These are phyloP conservation scores for Lachancea fermentati DNA, from an alignment of 805 yeast species.

Conservation along the genomic window DNA sequence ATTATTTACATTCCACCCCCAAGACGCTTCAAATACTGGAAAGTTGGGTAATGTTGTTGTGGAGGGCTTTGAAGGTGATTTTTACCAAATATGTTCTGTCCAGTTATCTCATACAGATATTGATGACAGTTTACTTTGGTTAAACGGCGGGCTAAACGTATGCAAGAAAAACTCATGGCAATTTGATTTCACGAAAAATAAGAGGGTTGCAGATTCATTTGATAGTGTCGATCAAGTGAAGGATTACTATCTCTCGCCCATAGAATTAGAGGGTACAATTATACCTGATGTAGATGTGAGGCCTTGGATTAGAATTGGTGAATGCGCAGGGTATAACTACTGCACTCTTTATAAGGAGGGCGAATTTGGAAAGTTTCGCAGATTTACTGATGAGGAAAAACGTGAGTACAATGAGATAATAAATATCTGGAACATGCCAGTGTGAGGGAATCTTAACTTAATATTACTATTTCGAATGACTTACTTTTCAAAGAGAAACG, in stretches of 20 bases:
- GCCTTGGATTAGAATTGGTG: conserved; percentile 7
- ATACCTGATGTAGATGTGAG: conserved; percentile 7
- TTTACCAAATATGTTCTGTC: conserved; percentile 22
- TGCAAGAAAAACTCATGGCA: conserved; percentile 21
- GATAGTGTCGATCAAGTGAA: conserved; percentile 6
- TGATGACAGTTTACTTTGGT: conserved; percentile 25
- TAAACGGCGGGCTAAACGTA: conserved; percentile 28
- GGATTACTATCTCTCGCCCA: conserved; percentile 10
- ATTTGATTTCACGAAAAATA: conserved; percentile 5
- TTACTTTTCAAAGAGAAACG: too few species aligned
- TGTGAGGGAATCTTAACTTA: too few species aligned
- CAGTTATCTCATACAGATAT: conserved; percentile 28
- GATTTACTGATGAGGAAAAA: conserved; percentile 5
- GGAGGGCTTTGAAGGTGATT: conserved; percentile 9
- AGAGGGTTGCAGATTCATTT: conserved; percentile 3
- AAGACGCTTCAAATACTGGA: conserved; percentile 25
- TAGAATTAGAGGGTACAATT: conserved; percentile 11
- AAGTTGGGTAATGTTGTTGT: conserved; percentile 5
- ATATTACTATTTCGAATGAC: too few species aligned
- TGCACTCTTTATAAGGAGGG: conserved; percentile 8
- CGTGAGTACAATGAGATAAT: conserved; percentile 5
- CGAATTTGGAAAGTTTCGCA: conserved; percentile 7
- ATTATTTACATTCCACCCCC: conserved; percentile 18
- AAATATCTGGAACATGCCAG: conserved; percentile 8
- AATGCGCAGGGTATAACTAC: conserved; percentile 7